Conservation (phyloP, 192 early-diverging fungal genomes). For the Coemansia javaensis region DNA sequence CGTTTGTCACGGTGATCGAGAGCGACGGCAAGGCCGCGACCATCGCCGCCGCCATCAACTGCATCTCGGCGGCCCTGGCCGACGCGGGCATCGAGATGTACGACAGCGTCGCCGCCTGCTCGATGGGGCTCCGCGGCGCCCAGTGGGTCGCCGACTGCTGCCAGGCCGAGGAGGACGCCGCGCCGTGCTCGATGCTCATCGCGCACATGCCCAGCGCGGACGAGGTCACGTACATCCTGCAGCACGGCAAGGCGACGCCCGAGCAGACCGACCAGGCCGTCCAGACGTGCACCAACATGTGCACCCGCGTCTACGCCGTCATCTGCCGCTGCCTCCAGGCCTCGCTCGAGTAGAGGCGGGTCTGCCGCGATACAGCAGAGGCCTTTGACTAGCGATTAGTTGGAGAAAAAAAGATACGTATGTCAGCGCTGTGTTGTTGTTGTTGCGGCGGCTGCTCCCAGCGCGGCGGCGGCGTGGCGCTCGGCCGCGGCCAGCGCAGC, state of each 20-base stretch:
- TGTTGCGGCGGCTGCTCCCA: constrained; percentile 20
- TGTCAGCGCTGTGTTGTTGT: no score
- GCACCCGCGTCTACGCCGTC: constrained; percentile 44
- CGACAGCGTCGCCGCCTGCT: constrained; percentile 49
- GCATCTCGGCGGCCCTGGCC: constrained; percentile 48
- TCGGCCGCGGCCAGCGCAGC: constrained; percentile 19
- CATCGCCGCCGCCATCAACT: constrained; percentile 47
- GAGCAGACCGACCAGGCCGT: constrained; percentile 41
- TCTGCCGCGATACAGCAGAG: not conserved
- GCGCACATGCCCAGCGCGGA: constrained; percentile 47
- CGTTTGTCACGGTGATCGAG: constrained; percentile 51
- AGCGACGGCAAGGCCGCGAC: constrained; percentile 52
- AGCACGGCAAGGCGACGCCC: constrained; percentile 38
- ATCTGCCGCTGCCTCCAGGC: constrained; percentile 39
- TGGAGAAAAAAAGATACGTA: constrained; percentile 3
- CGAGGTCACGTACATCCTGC: constrained; percentile 45
- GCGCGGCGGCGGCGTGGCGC: constrained; percentile 10
- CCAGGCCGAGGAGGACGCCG: constrained; percentile 34
- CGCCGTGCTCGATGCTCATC: constrained; percentile 25
- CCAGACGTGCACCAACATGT: constrained; percentile 25
- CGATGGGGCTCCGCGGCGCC: constrained; percentile 23
- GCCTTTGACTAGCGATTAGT: not conserved
- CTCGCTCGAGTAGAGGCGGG: constrained; percentile 11
- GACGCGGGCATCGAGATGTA: constrained; percentile 52
- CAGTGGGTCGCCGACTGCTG: constrained; percentile 41